Base-by-base conservation (phyloP, 164 flowering plant species). In the Macadamia integrifolia region DNA sequence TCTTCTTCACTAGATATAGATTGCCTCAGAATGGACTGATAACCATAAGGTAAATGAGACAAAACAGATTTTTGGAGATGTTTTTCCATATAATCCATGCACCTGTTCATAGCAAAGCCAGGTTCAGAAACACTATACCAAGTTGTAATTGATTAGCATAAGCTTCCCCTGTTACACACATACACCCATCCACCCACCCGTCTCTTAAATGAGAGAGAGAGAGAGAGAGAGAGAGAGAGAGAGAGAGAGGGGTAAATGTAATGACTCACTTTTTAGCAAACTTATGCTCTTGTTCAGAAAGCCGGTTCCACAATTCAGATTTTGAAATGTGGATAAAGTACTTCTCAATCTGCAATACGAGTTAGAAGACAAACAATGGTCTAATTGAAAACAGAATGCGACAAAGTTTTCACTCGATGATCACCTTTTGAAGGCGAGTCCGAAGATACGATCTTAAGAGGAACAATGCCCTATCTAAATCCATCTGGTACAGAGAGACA, bases 401-500 rank as follows among this genome's bases (percentile, higher is more conserved):
- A 72, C 43, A 23, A 23, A 63, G 31, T 14, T 2, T 35, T 49
- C 28, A 8, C 17, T 23, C 15, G 14, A 10, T 42, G 15, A 32
- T 12, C 32, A 94, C 99, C 96, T 95, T 95, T 66, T 85, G 96
- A 17, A 92, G 90, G 48, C 97, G 89, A 63, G 77, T 79, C 48
- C 94, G 84, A 23, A 95, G 88, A 80, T 95, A 95, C 0, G 97
- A 92, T 81, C 97, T 79, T 80, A 92, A 78, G 42, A 92, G 78
- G 73, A 85, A 92, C 71, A 80, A 86, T 52, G 86, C 75, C 55
- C 94, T 81, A 52, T 95, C 97, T 81, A 95, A 69, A 71, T 92
- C 98, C 94, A 92, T 92, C 74, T 88, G 96, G 73, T 89, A 89
- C 35, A 94, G 83, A 7, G 98, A 94, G 50, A 89, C 79, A 2